A percentile compares a stretch with the other conserved stretches of the same genome.
phyloP scores from a whole-genome alignment of 345 rosid species.

The Raphanus raphanistrum region DNA sequence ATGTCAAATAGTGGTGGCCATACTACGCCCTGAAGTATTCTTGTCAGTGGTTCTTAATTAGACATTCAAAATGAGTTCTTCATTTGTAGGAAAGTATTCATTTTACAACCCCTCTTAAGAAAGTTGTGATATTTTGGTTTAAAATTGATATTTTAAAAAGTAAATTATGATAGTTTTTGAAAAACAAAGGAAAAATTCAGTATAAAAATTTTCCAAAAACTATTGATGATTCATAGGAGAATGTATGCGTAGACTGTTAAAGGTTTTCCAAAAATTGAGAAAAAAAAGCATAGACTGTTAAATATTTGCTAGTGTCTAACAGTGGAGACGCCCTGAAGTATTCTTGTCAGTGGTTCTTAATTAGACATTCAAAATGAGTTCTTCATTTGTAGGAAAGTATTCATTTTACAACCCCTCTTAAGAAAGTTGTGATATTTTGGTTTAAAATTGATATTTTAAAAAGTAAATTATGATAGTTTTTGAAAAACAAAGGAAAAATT shows the following conservation, averaged over 20 bases:
- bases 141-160: neutral
- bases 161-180: neutral
- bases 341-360: neutral
- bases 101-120: neutral
- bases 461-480: neutral
- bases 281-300: neutral
- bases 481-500: neutral
- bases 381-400: neutral
- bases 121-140: neutral
- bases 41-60: neutral
- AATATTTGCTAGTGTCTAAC: neutral
- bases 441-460: neutral
- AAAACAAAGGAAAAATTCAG: neutral
- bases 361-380: neutral
- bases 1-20: neutral
- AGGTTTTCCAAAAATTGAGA: too few relatives aligned
- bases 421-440: neutral
- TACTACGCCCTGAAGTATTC: too few relatives aligned
- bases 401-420: neutral
- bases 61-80: neutral
- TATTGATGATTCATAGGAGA: neutral
- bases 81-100: neutral
- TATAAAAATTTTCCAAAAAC: neutral
- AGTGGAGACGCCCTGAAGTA: slow-evolving; percentile 26
- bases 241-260: too few relatives aligned